These are phyloP conservation scores for Codiaeum variegatum DNA, from an alignment of 441 rosid species.

Conservation along the genomic window DNA sequence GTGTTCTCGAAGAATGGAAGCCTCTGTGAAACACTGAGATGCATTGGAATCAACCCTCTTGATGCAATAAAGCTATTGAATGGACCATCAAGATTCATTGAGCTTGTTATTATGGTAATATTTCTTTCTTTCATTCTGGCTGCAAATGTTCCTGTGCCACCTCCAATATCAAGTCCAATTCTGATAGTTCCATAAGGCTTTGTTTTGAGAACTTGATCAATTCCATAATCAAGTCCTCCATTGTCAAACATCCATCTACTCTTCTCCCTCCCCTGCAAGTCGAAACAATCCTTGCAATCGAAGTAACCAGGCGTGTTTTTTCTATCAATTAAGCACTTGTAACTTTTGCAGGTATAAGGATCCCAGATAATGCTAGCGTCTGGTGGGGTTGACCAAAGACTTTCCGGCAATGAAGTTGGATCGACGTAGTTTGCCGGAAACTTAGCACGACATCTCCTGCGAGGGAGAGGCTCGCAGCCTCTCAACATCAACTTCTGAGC, in stretches of 20 bases:
- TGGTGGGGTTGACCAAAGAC: constrained; percentile 40
- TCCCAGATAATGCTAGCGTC: constrained; percentile 47
- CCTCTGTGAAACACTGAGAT: constrained; percentile 45
- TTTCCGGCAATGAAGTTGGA: constrained; percentile 33
- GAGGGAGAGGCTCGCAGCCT: constrained; percentile 54
- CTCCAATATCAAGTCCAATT: constrained; percentile 48
- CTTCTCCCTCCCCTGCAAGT: constrained; percentile 43
- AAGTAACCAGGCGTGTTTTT: constrained; percentile 29
- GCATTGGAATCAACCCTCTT: constrained; percentile 45
- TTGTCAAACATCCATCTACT: constrained; percentile 35
- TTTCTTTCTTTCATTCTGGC: constrained; percentile 58
- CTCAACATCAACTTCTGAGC: constrained; percentile 43
- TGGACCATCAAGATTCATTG: constrained; percentile 53
- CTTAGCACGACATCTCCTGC: constrained; percentile 42
- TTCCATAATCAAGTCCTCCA: constrained; percentile 39
- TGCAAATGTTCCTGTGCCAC: constrained; percentile 47
- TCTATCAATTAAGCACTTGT: constrained; percentile 40
- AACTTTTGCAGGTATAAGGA: constrained; percentile 47
- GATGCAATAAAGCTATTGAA: constrained; percentile 56
- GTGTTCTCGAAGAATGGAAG: constrained; percentile 57
- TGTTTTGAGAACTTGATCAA: constrained; percentile 35
- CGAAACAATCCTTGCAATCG: constrained; percentile 55
- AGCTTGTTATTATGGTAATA: constrained; percentile 40
- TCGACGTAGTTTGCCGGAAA: constrained; percentile 32
- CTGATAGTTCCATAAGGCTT: constrained; percentile 35